Evolutionary conservation across 2,329 filamentous ascomycete species (phyloP).

Genomic region (Colletotrichum agaves): DNA sequence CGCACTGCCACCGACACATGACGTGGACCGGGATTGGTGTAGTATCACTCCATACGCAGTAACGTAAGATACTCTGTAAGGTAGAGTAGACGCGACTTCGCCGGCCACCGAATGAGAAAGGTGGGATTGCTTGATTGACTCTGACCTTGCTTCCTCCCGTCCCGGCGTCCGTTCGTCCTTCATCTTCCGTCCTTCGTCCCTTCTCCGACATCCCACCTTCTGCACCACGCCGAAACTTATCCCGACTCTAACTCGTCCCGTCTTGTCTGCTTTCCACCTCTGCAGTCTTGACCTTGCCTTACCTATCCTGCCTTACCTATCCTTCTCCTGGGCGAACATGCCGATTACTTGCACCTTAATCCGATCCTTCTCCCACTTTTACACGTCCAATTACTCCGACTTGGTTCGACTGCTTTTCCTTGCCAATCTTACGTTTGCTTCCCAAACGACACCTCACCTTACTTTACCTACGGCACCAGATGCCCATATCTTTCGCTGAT

Average conservation of each 20-base stretch:
- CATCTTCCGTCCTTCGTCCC: neutral
- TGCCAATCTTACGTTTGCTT: neutral
- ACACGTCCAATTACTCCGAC: neutral
- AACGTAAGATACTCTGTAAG: neutral
- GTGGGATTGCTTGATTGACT: neutral
- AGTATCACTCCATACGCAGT: too few species aligned
- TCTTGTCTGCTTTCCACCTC: neutral
- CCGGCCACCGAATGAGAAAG: too few species aligned
- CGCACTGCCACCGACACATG: neutral
- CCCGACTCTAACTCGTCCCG: neutral
- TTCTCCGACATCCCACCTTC: constrained; percentile 1
- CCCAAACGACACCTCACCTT: neutral
- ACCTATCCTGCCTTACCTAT: neutral
- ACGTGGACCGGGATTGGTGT: constrained; percentile 1
- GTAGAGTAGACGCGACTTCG: neutral
- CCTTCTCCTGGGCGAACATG: neutral
- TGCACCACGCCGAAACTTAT: neutral
- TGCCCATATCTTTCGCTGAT: constrained; percentile 22
- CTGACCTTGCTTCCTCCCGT: neutral
- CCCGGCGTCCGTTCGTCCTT: neutral
- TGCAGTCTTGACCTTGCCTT: neutral
- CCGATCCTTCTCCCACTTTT: neutral
- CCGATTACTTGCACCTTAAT: constrained; percentile 1
- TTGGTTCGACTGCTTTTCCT: constrained; percentile 3
- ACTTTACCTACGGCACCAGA: constrained; percentile 10